phyloP scores from a whole-genome alignment of 441 rosid genomes.

The Metrosideros polymorpha region DNA sequence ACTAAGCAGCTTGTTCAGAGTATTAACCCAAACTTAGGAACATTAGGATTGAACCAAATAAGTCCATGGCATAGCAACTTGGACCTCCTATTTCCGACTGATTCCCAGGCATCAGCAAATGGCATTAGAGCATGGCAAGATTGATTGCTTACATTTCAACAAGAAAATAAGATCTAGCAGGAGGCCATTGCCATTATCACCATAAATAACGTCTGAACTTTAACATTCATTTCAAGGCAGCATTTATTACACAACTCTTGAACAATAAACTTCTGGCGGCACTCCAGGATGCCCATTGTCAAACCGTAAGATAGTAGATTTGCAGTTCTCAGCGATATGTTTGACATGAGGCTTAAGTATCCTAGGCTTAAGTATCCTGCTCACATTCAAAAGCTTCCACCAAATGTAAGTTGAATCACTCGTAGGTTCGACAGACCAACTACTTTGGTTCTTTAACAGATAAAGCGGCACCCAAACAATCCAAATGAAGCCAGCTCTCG shows the following conservation, averaged over 20 bases:
- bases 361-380: too few relatives aligned
- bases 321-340: not conserved
- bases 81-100: not conserved
- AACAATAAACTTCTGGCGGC: not conserved
- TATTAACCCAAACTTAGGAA: not conserved
- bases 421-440: not conserved
- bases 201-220: not conserved
- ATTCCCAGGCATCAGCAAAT: not conserved
- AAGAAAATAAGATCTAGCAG: not conserved
- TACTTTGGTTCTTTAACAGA: not conserved
- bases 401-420: not conserved
- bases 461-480: not conserved
- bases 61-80: not conserved
- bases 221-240: not conserved
- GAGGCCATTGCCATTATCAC: not conserved
- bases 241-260: not conserved
- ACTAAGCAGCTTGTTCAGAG: fast-evolving
- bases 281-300: not conserved
- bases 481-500: not conserved
- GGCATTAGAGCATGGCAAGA: not conserved
- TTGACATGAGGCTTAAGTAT: not conserved
- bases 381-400: too few relatives aligned
- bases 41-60: not conserved
- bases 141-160: not conserved
- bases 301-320: not conserved